Evolutionary conservation across 2,329 filamentous ascomycete species (phyloP).

Genomic region (Fragosphaeria purpurea): DNA sequence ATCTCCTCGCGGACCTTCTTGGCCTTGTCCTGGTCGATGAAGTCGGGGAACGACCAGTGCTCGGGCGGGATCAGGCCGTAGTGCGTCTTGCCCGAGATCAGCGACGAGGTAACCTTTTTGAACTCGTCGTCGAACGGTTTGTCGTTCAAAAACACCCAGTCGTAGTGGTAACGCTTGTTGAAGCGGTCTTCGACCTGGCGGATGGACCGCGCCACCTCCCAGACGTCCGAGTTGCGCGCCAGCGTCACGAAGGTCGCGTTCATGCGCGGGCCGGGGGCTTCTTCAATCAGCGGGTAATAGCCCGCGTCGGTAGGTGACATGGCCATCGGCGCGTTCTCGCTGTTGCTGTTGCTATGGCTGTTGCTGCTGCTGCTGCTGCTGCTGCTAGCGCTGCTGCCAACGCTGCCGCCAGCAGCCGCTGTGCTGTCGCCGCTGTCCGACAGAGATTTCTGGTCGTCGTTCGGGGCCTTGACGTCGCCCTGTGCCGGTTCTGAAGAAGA

Average conservation of each 20-base stretch:
- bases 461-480: slow-evolving; percentile 22
- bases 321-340: slow-evolving; percentile 36
- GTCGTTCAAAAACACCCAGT: slow-evolving; percentile 99
- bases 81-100: slow-evolving; percentile 86
- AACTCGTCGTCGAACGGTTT: slow-evolving; percentile 87
- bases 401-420: too few species aligned
- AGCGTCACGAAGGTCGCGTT: slow-evolving; percentile 97
- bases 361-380: slow-evolving; percentile 14
- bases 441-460: not conserved
- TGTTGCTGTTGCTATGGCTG: slow-evolving; percentile 9
- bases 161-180: slow-evolving; percentile 93
- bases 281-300: slow-evolving; percentile 41
- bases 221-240: slow-evolving; percentile 84
- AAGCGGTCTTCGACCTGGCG: slow-evolving; percentile 96
- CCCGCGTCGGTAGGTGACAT: slow-evolving; percentile 41
- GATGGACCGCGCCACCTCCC: slow-evolving; percentile 95
- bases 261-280: slow-evolving; percentile 62
- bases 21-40: slow-evolving; percentile 92
- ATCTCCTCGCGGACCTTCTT: slow-evolving; percentile 87
- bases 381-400: slow-evolving; percentile 10
- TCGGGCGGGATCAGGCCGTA: slow-evolving; percentile 85
- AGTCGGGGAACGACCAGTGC: slow-evolving; percentile 95
- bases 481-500: not conserved
- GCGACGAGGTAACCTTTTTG: slow-evolving; percentile 78
- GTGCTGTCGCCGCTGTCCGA: not conserved